These are phyloP conservation scores for Pleurotus pulmonarius DNA, from an alignment of 768 basidiomycete genomes.

Conservation along the genomic window DNA sequence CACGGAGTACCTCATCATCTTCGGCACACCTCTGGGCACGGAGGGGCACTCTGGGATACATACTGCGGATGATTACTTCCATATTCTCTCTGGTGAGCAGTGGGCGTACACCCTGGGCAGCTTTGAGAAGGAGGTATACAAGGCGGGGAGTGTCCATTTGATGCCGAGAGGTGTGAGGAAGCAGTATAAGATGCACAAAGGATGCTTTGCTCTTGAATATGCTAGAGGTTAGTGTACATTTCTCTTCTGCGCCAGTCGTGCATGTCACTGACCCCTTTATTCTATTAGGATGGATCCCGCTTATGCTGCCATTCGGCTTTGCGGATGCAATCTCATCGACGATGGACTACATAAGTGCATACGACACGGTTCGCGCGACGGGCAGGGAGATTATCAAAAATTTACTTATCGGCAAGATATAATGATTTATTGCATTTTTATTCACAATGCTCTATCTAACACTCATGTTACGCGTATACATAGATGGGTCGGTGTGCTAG, in stretches of 20 bases:
- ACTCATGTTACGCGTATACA: not conserved
- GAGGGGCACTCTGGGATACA: conserved; percentile 95
- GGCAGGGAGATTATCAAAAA: conserved; percentile 83
- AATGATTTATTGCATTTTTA: conserved; percentile 13
- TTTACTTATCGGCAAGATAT: conserved; percentile 85
- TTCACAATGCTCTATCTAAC: not conserved
- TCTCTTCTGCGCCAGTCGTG: not conserved
- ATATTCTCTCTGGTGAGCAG: conserved; percentile 91
- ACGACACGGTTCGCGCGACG: conserved; percentile 72
- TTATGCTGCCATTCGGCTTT: conserved; percentile 94
- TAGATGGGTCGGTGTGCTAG: no score
- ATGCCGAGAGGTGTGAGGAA: conserved; percentile 81
- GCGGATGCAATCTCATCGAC: conserved; percentile 86
- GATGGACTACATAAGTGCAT: conserved; percentile 80
- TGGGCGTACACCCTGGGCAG: conserved; percentile 85
- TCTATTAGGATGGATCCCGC: conserved; percentile 89
- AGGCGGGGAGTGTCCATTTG: conserved; percentile 80
- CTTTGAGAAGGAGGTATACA: conserved; percentile 83
- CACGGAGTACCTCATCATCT: conserved; percentile 95
- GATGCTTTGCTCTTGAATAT: conserved; percentile 94
- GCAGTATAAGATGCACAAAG: conserved; percentile 98
- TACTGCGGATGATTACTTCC: conserved; percentile 97
- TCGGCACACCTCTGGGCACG: conserved; percentile 94
- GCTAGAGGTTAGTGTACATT: conserved; percentile 64
- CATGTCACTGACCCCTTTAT: not conserved